Conservation (phyloP, 2,329 filamentous ascomycete genomes). For the Monilinia laxa region DNA sequence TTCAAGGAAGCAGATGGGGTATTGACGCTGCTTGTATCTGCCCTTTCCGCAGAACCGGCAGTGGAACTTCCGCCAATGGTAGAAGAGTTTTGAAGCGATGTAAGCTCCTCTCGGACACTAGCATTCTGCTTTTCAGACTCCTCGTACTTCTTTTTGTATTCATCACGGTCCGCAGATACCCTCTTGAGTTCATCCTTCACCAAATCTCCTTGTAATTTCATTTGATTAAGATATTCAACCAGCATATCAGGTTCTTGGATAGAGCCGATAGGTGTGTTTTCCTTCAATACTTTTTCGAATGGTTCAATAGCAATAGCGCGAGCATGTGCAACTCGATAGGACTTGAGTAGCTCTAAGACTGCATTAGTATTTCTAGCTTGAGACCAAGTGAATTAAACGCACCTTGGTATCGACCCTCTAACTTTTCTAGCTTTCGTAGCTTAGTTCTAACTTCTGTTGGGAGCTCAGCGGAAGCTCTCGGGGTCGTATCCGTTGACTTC, state of each 20-base stretch:
- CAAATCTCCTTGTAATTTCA: constrained; percentile 86
- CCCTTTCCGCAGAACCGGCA: constrained; percentile 29
- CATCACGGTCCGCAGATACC: constrained; percentile 77
- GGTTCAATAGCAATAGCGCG: constrained; percentile 85
- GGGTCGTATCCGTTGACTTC: constrained; percentile 30
- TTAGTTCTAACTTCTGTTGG: constrained; percentile 72
- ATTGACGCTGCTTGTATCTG: constrained; percentile 33
- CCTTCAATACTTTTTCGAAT: constrained; percentile 86
- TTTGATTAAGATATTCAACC: constrained; percentile 84
- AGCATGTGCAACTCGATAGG: constrained; percentile 87
- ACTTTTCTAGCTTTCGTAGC: constrained; percentile 82
- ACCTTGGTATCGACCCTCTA: constrained; percentile 87
- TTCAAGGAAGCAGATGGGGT: constrained; percentile 44
- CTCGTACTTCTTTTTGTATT: constrained; percentile 73
- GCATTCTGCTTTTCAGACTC: constrained; percentile 63
- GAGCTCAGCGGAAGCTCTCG: constrained; percentile 44
- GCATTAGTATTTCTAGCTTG: constrained; percentile 26
- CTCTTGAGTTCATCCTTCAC: constrained; percentile 90
- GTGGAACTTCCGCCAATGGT: constrained; percentile 41
- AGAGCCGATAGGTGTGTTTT: constrained; percentile 87
- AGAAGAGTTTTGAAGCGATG: constrained; percentile 48
- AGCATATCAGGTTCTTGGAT: constrained; percentile 83
- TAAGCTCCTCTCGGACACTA: constrained; percentile 63
- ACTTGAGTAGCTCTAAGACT: constrained; percentile 73
- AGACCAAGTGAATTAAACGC: constrained; percentile 32